phyloP scores from a whole-genome alignment of 768 basidiomycete species.

The Agrocybe chaxingu region DNA sequence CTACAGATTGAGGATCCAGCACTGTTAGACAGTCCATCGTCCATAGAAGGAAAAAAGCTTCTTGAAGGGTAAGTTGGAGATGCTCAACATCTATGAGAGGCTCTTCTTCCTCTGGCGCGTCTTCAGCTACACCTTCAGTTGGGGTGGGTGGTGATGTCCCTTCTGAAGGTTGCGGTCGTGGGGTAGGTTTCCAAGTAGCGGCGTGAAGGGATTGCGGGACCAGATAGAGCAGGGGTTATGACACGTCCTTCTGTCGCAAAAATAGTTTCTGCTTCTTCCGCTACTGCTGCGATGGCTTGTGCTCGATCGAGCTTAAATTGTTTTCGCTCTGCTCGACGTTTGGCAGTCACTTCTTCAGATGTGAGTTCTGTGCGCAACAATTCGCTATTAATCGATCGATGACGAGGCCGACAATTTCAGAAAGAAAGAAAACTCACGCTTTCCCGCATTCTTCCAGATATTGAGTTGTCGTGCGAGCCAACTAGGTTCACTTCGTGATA shows the following conservation, averaged over 20 bases:
- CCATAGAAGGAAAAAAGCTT: constrained; percentile 88
- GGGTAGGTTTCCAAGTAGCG: constrained; percentile 70
- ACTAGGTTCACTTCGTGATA: constrained; percentile 92
- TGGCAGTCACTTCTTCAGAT: constrained; percentile 88
- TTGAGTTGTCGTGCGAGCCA: constrained; percentile 86
- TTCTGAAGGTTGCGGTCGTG: constrained; percentile 9
- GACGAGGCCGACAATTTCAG: not conserved
- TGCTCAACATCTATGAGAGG: constrained; percentile 78
- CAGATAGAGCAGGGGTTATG: constrained; percentile 55
- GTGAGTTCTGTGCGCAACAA: constrained; percentile 56
- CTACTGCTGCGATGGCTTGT: constrained; percentile 77
- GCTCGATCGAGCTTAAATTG: constrained; percentile 95
- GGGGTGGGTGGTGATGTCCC: constrained; percentile 14
- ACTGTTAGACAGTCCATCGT: constrained; percentile 79
- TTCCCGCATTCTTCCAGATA: constrained; percentile 50
- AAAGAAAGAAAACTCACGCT: constrained; percentile 44
- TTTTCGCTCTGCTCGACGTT: constrained; percentile 81
- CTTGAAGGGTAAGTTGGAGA: constrained; percentile 84
- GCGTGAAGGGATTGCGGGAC: constrained; percentile 71
- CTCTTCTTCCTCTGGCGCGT: constrained; percentile 42
- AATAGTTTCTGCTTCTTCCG: constrained; percentile 73
- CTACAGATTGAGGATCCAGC: constrained; percentile 61
- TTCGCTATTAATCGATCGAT: not conserved
- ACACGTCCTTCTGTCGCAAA: constrained; percentile 71
- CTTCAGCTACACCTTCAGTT: constrained; percentile 27